These are phyloP conservation scores for Tylopilus vinaceipallidus DNA, from an alignment of 768 basidiomycete genomes.

Conservation along the genomic window DNA sequence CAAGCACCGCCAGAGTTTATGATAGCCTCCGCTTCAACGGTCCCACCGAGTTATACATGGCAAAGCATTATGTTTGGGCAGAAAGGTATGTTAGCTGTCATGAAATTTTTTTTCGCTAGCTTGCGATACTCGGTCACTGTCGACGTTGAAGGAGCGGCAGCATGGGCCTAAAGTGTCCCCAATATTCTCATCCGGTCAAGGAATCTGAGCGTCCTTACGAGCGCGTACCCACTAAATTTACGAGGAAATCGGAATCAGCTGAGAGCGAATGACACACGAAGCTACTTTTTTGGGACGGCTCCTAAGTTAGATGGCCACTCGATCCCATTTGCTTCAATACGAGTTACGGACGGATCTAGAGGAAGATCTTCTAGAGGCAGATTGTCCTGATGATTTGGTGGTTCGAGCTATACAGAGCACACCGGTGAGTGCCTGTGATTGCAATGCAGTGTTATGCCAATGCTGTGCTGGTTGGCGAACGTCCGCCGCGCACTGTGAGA, in stretches of 20 bases:
- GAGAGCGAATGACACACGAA: conserved; percentile 1
- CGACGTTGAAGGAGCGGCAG: neutral
- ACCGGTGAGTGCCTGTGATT: conserved; percentile 4
- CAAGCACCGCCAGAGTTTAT: neutral
- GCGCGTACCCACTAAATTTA: neutral
- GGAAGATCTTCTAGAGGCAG: neutral
- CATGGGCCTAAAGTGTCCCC: neutral
- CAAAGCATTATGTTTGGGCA: neutral
- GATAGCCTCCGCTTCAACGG: neutral
- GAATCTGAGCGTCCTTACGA: neutral
- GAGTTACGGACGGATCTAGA: neutral
- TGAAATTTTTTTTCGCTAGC: neutral
- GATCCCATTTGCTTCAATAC: neutral
- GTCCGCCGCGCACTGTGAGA: conserved; percentile 5
- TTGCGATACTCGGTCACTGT: neutral
- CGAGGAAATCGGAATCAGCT: neutral
- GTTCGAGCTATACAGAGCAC: neutral
- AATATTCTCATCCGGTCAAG: neutral
- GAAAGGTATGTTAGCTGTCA: neutral
- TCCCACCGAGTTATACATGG: neutral
- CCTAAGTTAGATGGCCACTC: neutral
- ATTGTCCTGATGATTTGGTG: conserved; percentile 1
- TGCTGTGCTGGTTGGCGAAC: conserved; percentile 4
- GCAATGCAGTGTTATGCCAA: neutral
- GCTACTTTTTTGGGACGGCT: neutral